Evolutionary conservation across 441 rosid genomes (phyloP).

Genomic region (Capsella rubella): DNA sequence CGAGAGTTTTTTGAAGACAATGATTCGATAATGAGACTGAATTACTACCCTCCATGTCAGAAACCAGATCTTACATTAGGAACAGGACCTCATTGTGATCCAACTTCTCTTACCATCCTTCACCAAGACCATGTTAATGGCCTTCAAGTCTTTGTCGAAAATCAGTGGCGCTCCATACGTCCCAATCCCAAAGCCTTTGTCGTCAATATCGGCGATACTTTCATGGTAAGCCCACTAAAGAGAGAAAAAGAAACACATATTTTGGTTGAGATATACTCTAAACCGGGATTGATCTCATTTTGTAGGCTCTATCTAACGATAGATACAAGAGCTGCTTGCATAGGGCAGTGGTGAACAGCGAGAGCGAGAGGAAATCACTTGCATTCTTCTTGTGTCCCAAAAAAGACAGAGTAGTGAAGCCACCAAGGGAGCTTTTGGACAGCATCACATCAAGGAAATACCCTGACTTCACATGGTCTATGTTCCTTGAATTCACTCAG

Average conservation of each 20-base stretch:
- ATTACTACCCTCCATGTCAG: slow-evolving; percentile 94
- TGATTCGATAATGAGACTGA: slow-evolving; percentile 96
- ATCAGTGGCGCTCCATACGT: slow-evolving; percentile 80
- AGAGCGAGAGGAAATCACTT: slow-evolving; percentile 80
- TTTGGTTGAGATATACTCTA: slow-evolving; percentile 15
- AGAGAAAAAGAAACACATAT: not conserved
- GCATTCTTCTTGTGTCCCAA: slow-evolving; percentile 94
- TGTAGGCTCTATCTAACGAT: slow-evolving; percentile 88
- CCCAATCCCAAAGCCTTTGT: slow-evolving; percentile 84
- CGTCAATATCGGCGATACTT: slow-evolving; percentile 97
- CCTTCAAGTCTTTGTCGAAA: slow-evolving; percentile 89
- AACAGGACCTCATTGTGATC: slow-evolving; percentile 99
- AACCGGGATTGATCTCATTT: not conserved
- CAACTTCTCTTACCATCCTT: slow-evolving; percentile 95
- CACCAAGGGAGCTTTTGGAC: slow-evolving; percentile 72
- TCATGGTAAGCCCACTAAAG: slow-evolving; percentile 69
- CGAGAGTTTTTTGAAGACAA: slow-evolving; percentile 76
- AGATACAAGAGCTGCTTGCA: slow-evolving; percentile 93
- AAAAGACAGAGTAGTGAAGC: slow-evolving; percentile 74
- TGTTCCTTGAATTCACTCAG: slow-evolving; percentile 56
- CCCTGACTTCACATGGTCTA: slow-evolving; percentile 63
- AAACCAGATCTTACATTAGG: slow-evolving; percentile 94
- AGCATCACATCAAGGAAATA: slow-evolving; percentile 39
- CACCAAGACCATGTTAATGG: slow-evolving; percentile 96
- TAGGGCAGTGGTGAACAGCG: slow-evolving; percentile 89